A percentile compares a stretch with the other conserved stretches of the same genome.
These are phyloP conservation scores for Penicillium flavigenum DNA, from an alignment of 495 filamentous ascomycete genomes.

Conservation along the genomic window DNA sequence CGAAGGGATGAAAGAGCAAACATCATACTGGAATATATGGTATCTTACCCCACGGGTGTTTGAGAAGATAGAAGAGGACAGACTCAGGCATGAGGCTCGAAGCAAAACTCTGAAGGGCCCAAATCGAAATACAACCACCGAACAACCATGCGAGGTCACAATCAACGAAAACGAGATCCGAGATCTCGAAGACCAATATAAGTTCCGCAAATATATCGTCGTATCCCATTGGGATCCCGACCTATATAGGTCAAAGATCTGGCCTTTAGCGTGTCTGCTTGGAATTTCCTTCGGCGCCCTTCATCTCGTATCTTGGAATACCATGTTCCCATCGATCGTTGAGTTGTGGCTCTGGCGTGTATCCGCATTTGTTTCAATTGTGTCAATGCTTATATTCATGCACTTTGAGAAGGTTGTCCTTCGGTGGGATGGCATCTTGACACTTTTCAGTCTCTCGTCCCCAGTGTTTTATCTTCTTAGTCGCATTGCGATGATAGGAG, in stretches of 20 bases:
- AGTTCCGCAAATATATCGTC: background rate
- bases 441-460: conserved; percentile 29
- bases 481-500: conserved; percentile 31
- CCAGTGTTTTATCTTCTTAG: conserved; percentile 32
- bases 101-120: background rate
- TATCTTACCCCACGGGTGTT: background rate
- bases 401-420: conserved; percentile 37
- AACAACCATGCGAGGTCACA: background rate
- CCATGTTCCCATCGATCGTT: background rate
- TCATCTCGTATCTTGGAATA: background rate
- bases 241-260: background rate
- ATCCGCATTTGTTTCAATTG: conserved; percentile 28
- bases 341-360: conserved; percentile 28
- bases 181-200: background rate
- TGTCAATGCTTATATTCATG: conserved; percentile 32
- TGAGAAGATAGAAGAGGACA: background rate
- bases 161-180: background rate
- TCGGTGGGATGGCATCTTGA: conserved; percentile 32
- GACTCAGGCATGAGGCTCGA: background rate
- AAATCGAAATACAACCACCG: background rate
- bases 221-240: background rate
- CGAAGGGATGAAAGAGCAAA: conserved; percentile 22
- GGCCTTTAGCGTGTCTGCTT: background rate
- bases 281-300: background rate
- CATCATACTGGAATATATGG: background rate